Evolutionary conservation across 169 alveolate genomes (phyloP).

Genomic region (Eimeria acervulina): DNA sequence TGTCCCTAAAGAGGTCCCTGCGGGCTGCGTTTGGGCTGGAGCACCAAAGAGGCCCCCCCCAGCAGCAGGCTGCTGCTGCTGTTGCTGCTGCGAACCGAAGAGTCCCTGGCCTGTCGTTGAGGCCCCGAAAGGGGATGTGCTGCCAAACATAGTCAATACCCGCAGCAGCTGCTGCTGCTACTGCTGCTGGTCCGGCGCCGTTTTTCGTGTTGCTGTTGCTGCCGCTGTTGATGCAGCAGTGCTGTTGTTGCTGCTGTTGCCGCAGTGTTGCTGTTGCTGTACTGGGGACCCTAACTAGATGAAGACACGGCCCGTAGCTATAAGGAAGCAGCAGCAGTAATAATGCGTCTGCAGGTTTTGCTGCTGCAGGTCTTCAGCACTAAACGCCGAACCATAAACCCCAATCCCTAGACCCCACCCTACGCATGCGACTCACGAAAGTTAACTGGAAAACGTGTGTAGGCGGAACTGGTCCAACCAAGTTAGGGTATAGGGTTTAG

Average conservation of each 20-base stretch:
- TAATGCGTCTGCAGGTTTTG: not conserved
- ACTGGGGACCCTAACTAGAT: not conserved
- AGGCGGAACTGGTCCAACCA: not conserved
- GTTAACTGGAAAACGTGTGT: too few relatives aligned
- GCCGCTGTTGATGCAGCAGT: constrained; percentile 4
- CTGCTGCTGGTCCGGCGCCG: constrained; percentile 45
- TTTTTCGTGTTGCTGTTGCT: not conserved
- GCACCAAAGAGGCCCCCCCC: constrained; percentile 55
- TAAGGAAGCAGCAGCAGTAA: not conserved
- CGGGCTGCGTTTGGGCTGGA: not conserved
- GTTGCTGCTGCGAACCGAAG: constrained; percentile 80
- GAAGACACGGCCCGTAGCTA: not conserved
- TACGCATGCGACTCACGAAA: not conserved
- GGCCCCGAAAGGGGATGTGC: constrained; percentile 53
- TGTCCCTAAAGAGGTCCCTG: constrained; percentile 5
- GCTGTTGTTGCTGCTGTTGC: not conserved
- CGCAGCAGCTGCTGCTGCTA: constrained; percentile 32
- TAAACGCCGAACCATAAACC: constrained; percentile 14
- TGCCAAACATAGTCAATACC: not conserved
- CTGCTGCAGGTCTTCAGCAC: not conserved
- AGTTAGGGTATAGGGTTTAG: not conserved
- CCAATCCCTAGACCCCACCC: not conserved
- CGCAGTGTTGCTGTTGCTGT: not conserved
- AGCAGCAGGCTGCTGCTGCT: constrained; percentile 66
- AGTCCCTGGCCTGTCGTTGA: constrained; percentile 68